These are phyloP conservation scores for Penicillium nucicola DNA, from an alignment of 495 filamentous ascomycete species.

Conservation along the genomic window DNA sequence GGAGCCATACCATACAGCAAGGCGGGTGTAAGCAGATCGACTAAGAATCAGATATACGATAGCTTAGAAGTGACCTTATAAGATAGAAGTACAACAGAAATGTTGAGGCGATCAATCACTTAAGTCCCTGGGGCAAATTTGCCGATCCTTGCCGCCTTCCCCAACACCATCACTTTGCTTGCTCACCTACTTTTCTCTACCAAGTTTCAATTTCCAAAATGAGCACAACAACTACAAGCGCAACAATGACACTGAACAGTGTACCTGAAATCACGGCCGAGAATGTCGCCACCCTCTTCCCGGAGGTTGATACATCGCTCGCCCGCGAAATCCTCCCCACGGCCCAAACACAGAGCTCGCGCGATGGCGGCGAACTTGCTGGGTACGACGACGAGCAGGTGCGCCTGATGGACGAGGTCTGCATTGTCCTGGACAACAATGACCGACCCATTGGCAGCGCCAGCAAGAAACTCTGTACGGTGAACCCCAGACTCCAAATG, in stretches of 20 bases:
- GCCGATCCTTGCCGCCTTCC: conserved; percentile 21
- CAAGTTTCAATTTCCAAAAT: conserved; percentile 26
- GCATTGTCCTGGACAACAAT: conserved; percentile 91
- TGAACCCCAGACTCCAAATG: conserved; percentile 1
- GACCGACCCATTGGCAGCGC: conserved; percentile 93
- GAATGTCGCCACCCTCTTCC: conserved; percentile 84
- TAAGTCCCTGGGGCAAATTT: background rate
- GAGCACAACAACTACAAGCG: conserved; percentile 46
- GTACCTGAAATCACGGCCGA: conserved; percentile 67
- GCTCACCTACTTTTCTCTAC: background rate
- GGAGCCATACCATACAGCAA: too few relatives aligned
- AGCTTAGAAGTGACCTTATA: too few relatives aligned
- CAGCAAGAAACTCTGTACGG: conserved; percentile 96
- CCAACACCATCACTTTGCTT: conserved; percentile 6
- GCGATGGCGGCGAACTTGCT: conserved; percentile 48
- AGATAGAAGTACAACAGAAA: too few relatives aligned
- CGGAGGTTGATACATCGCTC: conserved; percentile 90
- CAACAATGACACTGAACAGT: conserved; percentile 44
- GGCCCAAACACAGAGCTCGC: conserved; percentile 24
- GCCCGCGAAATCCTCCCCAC: conserved; percentile 57
- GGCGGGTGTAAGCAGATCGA: too few relatives aligned
- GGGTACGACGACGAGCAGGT: conserved; percentile 98
- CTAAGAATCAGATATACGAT: too few relatives aligned
- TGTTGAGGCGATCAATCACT: too few relatives aligned
- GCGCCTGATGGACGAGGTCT: conserved; percentile 97